Percentiles rank a stretch among this genome's conserved stretches.
Evolutionary conservation across 495 filamentous ascomycete genomes (phyloP).

Genomic region (Elasticomyces elasticus): DNA sequence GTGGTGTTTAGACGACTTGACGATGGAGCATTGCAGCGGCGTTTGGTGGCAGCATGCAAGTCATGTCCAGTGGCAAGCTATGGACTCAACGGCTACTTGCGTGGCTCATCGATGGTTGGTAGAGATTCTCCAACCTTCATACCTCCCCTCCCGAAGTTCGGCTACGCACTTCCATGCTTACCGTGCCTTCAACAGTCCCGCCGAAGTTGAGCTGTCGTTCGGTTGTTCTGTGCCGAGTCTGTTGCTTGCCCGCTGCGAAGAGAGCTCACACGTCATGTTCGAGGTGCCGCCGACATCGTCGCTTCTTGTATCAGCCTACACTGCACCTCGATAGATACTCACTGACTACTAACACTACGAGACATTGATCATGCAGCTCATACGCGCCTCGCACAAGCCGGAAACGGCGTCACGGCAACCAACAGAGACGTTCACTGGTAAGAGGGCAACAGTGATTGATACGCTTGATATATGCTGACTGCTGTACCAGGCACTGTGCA

Average conservation of each 20-base stretch:
- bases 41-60: background rate
- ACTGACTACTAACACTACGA: background rate
- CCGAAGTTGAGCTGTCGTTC: no score
- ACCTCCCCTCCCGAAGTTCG: no score
- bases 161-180: no score
- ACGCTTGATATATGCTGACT: no score
- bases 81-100: no score
- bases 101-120: no score
- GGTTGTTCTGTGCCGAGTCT: no score
- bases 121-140: background rate
- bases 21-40: background rate
- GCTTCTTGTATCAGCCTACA: background rate
- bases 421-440: conserved; percentile 21
- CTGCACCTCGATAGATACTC: background rate
- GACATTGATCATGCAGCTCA: conserved; percentile 19
- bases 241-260: no score
- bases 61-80: background rate
- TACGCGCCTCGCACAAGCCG: conserved; percentile 19
- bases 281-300: background rate
- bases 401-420: conserved; percentile 18
- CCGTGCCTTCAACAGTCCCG: no score
- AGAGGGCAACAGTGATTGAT: no score
- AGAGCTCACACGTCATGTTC: background rate
- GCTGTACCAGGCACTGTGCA: conserved; percentile 22
- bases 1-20: background rate